phyloP scores from a whole-genome alignment of 2,329 filamentous ascomycete species.

The Fusarium poae region DNA sequence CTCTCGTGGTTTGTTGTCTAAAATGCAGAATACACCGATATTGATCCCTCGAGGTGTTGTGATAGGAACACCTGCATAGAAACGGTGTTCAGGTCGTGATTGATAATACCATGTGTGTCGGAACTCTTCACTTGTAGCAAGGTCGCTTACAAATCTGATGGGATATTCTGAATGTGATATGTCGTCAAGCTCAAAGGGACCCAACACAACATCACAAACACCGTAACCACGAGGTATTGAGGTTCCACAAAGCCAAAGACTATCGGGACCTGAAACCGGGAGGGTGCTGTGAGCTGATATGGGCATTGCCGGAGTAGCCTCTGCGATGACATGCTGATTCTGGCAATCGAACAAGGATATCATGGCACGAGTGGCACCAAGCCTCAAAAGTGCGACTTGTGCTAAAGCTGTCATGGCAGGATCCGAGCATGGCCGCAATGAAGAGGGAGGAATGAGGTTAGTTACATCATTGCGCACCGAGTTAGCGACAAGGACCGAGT shows the following conservation, averaged over 20 bases:
- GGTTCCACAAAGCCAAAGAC: conserved; percentile 51
- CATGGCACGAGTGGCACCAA: conserved; percentile 58
- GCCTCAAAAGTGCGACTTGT: conserved; percentile 61
- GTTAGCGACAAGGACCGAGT: conserved; percentile 35
- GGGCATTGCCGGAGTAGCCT: conserved; percentile 60
- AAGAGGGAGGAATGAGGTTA: conserved; percentile 41
- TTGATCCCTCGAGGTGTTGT: conserved; percentile 56
- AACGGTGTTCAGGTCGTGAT: conserved; percentile 46
- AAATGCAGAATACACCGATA: conserved; percentile 57
- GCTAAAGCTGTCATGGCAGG: conserved; percentile 62
- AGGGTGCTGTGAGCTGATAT: conserved; percentile 50
- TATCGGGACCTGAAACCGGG: conserved; percentile 1
- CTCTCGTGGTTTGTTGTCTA: conserved; percentile 32
- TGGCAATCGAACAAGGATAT: conserved; percentile 65
- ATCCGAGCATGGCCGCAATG: conserved; percentile 52
- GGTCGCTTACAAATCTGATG: conserved; percentile 53
- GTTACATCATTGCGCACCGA: conserved; percentile 44
- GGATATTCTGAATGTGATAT: conserved; percentile 41
- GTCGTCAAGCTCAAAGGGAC: not conserved
- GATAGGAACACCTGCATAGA: conserved; percentile 60
- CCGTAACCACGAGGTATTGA: conserved; percentile 50
- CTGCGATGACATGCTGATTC: conserved; percentile 64
- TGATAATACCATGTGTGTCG: conserved; percentile 40
- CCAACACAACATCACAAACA: conserved; percentile 49
- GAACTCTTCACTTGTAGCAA: conserved; percentile 50